Evolutionary conservation across 805 yeast genomes (phyloP).

Genomic region (Kazachstania bromeliacearum): DNA sequence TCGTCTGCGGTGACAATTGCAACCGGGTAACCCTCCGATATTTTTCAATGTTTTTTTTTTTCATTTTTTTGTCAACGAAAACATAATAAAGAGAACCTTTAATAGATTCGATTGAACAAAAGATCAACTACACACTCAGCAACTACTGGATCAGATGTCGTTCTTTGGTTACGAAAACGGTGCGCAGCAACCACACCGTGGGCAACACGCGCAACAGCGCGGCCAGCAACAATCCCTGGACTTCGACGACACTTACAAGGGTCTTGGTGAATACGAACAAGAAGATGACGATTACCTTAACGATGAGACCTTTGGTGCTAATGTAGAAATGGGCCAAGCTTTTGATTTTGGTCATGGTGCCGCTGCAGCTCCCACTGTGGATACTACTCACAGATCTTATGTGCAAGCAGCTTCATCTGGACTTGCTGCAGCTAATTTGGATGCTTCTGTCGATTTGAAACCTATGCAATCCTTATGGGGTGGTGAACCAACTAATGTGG

Average conservation of each 20-base stretch:
- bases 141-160: too few relatives aligned
- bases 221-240: constrained; percentile 37
- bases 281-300: constrained; percentile 57
- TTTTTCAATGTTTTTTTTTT: too few relatives aligned
- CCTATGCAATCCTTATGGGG: constrained; percentile 71
- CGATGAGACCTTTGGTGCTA: constrained; percentile 27
- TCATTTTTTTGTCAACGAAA: too few relatives aligned
- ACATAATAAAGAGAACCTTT: too few relatives aligned
- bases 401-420: constrained; percentile 25
- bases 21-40: too few relatives aligned
- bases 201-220: constrained; percentile 1
- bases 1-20: too few relatives aligned
- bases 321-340: constrained; percentile 26
- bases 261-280: constrained; percentile 60
- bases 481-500: neutral
- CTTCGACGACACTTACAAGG: constrained; percentile 78
- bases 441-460: constrained; percentile 33
- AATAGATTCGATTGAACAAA: too few relatives aligned
- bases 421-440: constrained; percentile 7
- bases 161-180: constrained; percentile 33
- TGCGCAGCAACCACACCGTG: constrained; percentile 1
- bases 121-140: too few relatives aligned
- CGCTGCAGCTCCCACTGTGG: constrained; percentile 2
- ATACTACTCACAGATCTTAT: constrained; percentile 15
- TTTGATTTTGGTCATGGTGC: constrained; percentile 30